Evolutionary conservation across 176 grass and related monocot genomes (phyloP).

Genomic region (Paspalum vaginatum): DNA sequence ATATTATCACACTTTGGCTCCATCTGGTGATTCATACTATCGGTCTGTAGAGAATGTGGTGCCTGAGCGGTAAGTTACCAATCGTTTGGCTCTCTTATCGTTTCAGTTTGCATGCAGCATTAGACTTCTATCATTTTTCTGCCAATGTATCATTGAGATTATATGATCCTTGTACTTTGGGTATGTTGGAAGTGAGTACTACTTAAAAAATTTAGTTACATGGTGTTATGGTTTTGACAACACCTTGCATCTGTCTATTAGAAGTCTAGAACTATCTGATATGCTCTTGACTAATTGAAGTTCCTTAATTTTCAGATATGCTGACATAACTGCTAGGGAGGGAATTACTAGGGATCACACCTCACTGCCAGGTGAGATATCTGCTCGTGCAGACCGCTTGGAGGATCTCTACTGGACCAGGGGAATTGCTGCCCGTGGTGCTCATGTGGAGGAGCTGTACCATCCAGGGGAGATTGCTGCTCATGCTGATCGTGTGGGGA

Average conservation of each 20-base stretch:
- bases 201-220: conserved; percentile 28
- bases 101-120: conserved; percentile 20
- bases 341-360: conserved; percentile 49
- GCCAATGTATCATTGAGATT: background rate
- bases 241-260: conserved; percentile 9
- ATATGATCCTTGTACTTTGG: background rate
- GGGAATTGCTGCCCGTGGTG: conserved; percentile 21
- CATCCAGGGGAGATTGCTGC: conserved; percentile 36
- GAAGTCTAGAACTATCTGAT: conserved; percentile 15
- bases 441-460: conserved; percentile 37
- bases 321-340: conserved; percentile 32
- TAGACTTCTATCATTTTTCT: conserved; percentile 17
- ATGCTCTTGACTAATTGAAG: conserved; percentile 13
- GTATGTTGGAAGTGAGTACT: background rate
- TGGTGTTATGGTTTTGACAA: conserved; percentile 14
- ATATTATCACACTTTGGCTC: conserved; percentile 42
- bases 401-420: conserved; percentile 32
- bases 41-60: conserved; percentile 35
- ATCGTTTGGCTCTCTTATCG: background rate
- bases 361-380: conserved; percentile 23
- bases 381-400: conserved; percentile 33
- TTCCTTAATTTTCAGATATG: conserved; percentile 45
- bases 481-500: conserved; percentile 32
- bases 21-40: conserved; percentile 57
- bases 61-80: conserved; percentile 48